A percentile compares a stretch with the other conserved stretches of the same genome.
phyloP scores from a whole-genome alignment of 495 filamentous ascomycete species.

The Hypoxylon perforatum region DNA sequence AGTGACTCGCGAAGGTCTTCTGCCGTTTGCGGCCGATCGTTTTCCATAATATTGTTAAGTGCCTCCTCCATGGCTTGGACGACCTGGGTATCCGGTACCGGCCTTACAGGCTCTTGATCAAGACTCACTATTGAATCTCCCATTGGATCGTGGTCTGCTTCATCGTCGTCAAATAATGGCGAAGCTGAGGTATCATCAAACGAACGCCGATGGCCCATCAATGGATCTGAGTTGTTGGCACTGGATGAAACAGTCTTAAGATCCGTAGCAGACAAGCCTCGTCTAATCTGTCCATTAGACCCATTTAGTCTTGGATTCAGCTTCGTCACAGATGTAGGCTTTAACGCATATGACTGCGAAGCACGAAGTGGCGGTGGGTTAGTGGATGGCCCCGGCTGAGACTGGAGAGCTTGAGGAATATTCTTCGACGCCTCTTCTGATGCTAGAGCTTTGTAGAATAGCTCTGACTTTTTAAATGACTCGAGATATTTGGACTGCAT shows the following conservation, averaged over 20 bases:
- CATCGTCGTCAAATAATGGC: constrained; percentile 67
- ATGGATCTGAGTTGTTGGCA: constrained; percentile 47
- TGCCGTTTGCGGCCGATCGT: constrained; percentile 66
- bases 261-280: constrained; percentile 60
- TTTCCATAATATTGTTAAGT: constrained; percentile 93
- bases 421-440: constrained; percentile 79
- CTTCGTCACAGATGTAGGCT: constrained; percentile 53
- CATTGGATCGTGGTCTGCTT: constrained; percentile 62
- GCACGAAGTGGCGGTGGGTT: constrained; percentile 46
- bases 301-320: constrained; percentile 51
- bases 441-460: constrained; percentile 95
- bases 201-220: constrained; percentile 53
- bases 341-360: constrained; percentile 49
- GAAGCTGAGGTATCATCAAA: constrained; percentile 57
- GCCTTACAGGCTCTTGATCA: constrained; percentile 55
- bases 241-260: constrained; percentile 48
- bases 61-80: constrained; percentile 95
- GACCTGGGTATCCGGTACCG: constrained; percentile 65
- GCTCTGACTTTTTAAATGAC: constrained; percentile 88
- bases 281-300: constrained; percentile 42
- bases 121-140: constrained; percentile 64
- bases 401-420: constrained; percentile 33
- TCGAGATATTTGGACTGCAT: constrained; percentile 83
- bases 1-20: constrained; percentile 71
- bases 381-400: constrained; percentile 38